phyloP scores from a whole-genome alignment of 805 yeast genomes.

The Ascoidea rubescens region DNA sequence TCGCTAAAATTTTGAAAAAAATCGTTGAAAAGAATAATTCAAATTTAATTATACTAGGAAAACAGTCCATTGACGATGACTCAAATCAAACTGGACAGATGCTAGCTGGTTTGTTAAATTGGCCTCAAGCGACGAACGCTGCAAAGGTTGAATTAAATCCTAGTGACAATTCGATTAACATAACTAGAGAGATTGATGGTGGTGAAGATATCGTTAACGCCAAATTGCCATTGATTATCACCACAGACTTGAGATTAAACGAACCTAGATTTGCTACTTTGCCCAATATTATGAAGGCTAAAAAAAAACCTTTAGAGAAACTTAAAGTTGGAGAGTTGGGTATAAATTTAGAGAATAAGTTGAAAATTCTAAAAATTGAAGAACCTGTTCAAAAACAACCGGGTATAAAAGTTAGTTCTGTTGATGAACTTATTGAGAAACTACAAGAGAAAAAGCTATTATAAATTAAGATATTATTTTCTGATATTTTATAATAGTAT shows the following conservation, averaged over 20 bases:
- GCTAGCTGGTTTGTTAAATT: slow-evolving; percentile 37
- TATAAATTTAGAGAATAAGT: slow-evolving; percentile 46
- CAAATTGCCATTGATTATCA: slow-evolving; percentile 69
- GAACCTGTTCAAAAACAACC: slow-evolving; percentile 79
- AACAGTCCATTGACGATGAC: slow-evolving; percentile 95
- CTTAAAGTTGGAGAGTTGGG: slow-evolving; percentile 51
- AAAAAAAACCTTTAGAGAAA: slow-evolving; percentile 81
- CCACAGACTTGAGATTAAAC: slow-evolving; percentile 88
- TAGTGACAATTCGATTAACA: slow-evolving; percentile 31
- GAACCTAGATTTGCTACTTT: slow-evolving; percentile 93
- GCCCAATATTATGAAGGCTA: slow-evolving; percentile 97
- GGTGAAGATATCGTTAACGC: slow-evolving; percentile 79
- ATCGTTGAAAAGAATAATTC: slow-evolving; percentile 56
- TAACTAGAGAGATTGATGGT: slow-evolving; percentile 90
- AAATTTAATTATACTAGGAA: slow-evolving; percentile 81
- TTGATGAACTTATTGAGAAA: slow-evolving; percentile 70
- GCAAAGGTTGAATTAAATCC: slow-evolving; percentile 4
- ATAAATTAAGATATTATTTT: slow-evolving; percentile 16
- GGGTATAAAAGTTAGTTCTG: slow-evolving; percentile 67
- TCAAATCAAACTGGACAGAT: slow-evolving; percentile 93
- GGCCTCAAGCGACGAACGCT: slow-evolving; percentile 7
- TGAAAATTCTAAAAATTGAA: slow-evolving; percentile 52
- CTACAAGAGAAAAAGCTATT: slow-evolving; percentile 67
- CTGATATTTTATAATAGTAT: no score
- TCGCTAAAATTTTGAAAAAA: slow-evolving; percentile 73